Evolutionary conservation across 257 asterid species (phyloP).

Genomic region (Ilex aquifolium): DNA sequence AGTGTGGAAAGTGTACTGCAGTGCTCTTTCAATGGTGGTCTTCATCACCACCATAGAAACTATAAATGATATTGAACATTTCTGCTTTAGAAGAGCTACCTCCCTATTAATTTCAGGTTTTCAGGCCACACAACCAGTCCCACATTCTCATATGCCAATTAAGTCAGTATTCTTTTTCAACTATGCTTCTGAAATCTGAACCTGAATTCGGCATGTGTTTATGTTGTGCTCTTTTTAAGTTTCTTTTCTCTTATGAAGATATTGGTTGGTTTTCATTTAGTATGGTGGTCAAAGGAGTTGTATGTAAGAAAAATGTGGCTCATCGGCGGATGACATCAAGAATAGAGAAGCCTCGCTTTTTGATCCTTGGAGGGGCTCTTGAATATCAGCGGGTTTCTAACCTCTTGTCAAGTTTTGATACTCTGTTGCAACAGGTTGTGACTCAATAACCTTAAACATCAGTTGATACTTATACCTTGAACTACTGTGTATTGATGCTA

Average conservation of each 20-base stretch:
- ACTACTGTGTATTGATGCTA: too few relatives aligned
- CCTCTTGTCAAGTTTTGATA: constrained; percentile 87
- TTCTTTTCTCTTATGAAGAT: constrained; percentile 19
- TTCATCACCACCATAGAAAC: too few relatives aligned
- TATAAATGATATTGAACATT: too few relatives aligned
- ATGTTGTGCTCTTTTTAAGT: constrained; percentile 5
- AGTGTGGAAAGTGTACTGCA: too few relatives aligned
- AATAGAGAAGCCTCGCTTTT: constrained; percentile 76
- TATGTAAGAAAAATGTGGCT: constrained; percentile 92
- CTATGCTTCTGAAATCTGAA: too few relatives aligned
- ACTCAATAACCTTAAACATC: neutral
- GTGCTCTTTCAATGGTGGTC: too few relatives aligned
- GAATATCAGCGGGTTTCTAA: constrained; percentile 93
- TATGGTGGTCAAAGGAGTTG: constrained; percentile 82
- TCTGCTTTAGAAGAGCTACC: too few relatives aligned
- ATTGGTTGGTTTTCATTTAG: constrained; percentile 31
- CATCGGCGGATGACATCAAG: constrained; percentile 91
- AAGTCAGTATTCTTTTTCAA: too few relatives aligned
- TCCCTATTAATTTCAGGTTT: too few relatives aligned
- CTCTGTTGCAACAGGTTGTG: constrained; percentile 90
- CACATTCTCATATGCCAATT: too few relatives aligned
- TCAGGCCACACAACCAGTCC: too few relatives aligned
- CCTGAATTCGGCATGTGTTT: neutral
- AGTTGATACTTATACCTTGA: too few relatives aligned
- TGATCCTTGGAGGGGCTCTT: constrained; percentile 95